phyloP scores from a whole-genome alignment of 2,329 filamentous ascomycete genomes.

The Pseudophaeomoniella oleicola region DNA sequence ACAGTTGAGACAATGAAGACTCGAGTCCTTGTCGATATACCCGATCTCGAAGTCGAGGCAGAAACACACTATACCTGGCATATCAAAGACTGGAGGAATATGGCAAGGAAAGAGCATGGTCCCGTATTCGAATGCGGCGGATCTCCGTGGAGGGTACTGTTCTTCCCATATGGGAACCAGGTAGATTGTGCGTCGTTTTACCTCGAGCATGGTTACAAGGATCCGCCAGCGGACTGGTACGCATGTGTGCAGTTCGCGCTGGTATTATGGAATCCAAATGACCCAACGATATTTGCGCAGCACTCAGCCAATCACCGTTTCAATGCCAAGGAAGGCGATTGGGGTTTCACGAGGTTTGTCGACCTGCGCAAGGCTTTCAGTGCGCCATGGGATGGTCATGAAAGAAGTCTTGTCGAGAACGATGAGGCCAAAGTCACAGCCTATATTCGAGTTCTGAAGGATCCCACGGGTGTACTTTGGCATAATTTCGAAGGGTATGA shows the following conservation, averaged over 20 bases:
- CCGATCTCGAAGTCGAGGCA: constrained; percentile 66
- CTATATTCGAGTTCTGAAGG: constrained; percentile 33
- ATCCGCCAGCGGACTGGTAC: constrained; percentile 84
- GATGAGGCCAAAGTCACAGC: constrained; percentile 31
- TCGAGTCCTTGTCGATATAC: constrained; percentile 57
- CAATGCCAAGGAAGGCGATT: constrained; percentile 90
- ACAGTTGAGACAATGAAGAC: constrained; percentile 75
- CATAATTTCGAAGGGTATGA: constrained; percentile 53
- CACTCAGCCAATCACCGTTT: constrained; percentile 90
- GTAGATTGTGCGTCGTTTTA: constrained; percentile 84
- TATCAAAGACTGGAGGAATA: constrained; percentile 64
- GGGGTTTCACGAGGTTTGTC: constrained; percentile 95
- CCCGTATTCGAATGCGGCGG: constrained; percentile 77
- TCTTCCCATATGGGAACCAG: constrained; percentile 92
- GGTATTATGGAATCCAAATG: constrained; percentile 85
- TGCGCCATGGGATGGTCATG: constrained; percentile 54
- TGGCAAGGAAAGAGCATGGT: constrained; percentile 71
- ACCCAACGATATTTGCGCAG: constrained; percentile 64
- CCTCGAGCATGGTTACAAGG: constrained; percentile 74
- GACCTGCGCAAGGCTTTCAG: constrained; percentile 78
- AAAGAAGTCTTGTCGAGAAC: constrained; percentile 39
- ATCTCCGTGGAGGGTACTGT: constrained; percentile 84
- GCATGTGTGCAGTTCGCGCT: constrained; percentile 92
- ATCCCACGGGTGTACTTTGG: constrained; percentile 33
- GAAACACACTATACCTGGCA: constrained; percentile 74